phyloP scores from a whole-genome alignment of 768 basidiomycete genomes.

The Mycena chlorophos region DNA sequence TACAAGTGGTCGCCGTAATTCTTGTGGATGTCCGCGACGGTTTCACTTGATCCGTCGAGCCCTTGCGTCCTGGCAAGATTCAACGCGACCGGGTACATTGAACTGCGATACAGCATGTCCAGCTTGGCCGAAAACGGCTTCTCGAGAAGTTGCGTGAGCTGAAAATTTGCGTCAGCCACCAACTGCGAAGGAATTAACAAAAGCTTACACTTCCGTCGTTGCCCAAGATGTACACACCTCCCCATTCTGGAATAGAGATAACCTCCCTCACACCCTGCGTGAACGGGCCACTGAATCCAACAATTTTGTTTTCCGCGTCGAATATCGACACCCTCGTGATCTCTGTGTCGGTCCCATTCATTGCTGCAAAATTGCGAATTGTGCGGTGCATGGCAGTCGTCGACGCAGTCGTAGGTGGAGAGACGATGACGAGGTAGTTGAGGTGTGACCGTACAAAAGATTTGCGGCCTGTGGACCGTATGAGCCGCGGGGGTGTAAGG shows the following conservation, averaged over 20 bases:
- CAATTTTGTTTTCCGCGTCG: slow-evolving; percentile 88
- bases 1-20: slow-evolving; percentile 94
- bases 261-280: slow-evolving; percentile 82
- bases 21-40: slow-evolving; percentile 82
- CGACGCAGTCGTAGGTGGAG: slow-evolving; percentile 75
- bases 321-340: slow-evolving; percentile 82
- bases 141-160: slow-evolving; percentile 68
- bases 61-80: slow-evolving; percentile 79
- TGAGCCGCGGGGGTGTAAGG: neutral
- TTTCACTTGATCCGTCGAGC: slow-evolving; percentile 58
- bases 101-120: slow-evolving; percentile 79
- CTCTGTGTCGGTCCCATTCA: slow-evolving; percentile 52
- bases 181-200: neutral
- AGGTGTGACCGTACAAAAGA: slow-evolving; percentile 71
- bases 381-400: slow-evolving; percentile 70
- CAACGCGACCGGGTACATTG: slow-evolving; percentile 77
- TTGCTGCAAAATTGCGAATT: slow-evolving; percentile 69
- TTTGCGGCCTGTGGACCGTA: slow-evolving; percentile 57
- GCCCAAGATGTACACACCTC: slow-evolving; percentile 73
- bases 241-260: slow-evolving; percentile 68
- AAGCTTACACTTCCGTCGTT: slow-evolving; percentile 71
- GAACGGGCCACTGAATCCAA: slow-evolving; percentile 82
- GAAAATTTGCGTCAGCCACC: neutral
- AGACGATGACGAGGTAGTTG: slow-evolving; percentile 89
- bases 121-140: slow-evolving; percentile 84